A percentile compares a stretch with the other conserved stretches of the same genome.
Conservation (phyloP, 352 stramenopile genomes). For the Halophytophthora batemanensis region DNA sequence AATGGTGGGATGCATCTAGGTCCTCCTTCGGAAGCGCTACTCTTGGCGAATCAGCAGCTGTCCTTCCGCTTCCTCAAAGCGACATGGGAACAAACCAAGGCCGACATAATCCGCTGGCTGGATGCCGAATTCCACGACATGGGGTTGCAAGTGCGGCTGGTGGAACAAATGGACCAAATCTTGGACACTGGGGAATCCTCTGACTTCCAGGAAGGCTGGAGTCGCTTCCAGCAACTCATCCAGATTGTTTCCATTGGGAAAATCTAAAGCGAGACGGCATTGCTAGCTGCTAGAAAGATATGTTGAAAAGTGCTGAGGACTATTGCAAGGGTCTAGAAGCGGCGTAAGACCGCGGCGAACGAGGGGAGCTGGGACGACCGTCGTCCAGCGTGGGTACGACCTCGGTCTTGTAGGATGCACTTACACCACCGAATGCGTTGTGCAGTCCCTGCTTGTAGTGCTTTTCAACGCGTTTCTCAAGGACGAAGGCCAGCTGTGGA, state of each 20-base stretch:
- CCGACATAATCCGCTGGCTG: conserved; percentile 35
- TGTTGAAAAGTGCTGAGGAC: not conserved
- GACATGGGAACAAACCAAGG: conserved; percentile 45
- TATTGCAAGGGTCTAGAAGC: not conserved
- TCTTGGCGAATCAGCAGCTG: conserved; percentile 23
- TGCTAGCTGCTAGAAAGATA: not conserved
- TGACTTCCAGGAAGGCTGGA: conserved; percentile 19
- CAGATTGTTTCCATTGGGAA: conserved; percentile 28
- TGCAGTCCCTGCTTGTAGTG: conserved; percentile 36
- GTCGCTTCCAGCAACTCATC: conserved; percentile 38
- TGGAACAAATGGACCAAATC: conserved; percentile 45
- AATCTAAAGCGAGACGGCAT: not conserved
- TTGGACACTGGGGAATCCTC: conserved; percentile 1
- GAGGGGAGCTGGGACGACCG: not conserved
- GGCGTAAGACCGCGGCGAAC: not conserved
- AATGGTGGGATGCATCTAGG: conserved; percentile 28
- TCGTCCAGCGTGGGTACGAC: conserved; percentile 11
- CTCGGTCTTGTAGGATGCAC: conserved; percentile 44
- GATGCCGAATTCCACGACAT: conserved; percentile 38
- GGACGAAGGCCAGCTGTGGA: conserved; percentile 64
- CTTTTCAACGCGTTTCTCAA: conserved; percentile 65
- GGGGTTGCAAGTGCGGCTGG: conserved; percentile 37
- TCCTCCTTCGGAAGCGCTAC: conserved; percentile 25
- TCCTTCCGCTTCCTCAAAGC: conserved; percentile 32
- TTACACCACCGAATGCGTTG: conserved; percentile 36